Evolutionary conservation across 2,329 filamentous ascomycete species (phyloP).

Genomic region (Phialophora macrospora): DNA sequence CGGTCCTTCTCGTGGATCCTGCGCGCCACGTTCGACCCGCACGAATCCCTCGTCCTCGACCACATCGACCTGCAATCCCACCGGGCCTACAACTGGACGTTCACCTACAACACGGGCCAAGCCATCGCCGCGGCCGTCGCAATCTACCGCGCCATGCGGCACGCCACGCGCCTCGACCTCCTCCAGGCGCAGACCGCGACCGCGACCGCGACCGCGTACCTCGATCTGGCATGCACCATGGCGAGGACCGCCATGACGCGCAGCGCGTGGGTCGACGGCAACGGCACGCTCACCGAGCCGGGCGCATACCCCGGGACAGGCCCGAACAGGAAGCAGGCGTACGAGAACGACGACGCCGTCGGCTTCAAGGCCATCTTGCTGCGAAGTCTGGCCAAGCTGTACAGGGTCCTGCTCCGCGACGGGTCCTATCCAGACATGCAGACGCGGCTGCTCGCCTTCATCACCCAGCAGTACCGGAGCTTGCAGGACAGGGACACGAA

Average conservation of each 20-base stretch:
- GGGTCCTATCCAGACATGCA: constrained; percentile 17
- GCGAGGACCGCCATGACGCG: constrained; percentile 29
- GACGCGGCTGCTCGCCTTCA: constrained; percentile 20
- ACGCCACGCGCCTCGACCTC: background rate
- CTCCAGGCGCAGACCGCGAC: constrained; percentile 4
- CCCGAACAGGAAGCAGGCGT: constrained; percentile 11
- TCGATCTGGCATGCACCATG: constrained; percentile 29
- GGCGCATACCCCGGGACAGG: constrained; percentile 28
- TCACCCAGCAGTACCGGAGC: constrained; percentile 25
- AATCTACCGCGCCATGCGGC: constrained; percentile 26
- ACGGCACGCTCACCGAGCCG: constrained; percentile 30
- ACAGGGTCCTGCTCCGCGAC: constrained; percentile 16
- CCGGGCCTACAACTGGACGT: constrained; percentile 28
- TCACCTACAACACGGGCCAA: constrained; percentile 36
- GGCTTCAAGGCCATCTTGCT: constrained; percentile 35
- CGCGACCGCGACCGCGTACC: constrained; percentile 15
- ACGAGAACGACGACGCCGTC: constrained; percentile 31
- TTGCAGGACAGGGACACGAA: constrained; percentile 27
- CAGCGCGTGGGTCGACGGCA: constrained; percentile 27
- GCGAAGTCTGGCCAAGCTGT: constrained; percentile 31
- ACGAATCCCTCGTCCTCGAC: constrained; percentile 28
- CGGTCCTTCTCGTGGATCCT: constrained; percentile 29
- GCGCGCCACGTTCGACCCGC: constrained; percentile 21
- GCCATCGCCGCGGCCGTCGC: constrained; percentile 32
- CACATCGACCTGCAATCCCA: constrained; percentile 27